Conservation (phyloP, 345 rosid genomes). For the Hibiscus trionum region DNA sequence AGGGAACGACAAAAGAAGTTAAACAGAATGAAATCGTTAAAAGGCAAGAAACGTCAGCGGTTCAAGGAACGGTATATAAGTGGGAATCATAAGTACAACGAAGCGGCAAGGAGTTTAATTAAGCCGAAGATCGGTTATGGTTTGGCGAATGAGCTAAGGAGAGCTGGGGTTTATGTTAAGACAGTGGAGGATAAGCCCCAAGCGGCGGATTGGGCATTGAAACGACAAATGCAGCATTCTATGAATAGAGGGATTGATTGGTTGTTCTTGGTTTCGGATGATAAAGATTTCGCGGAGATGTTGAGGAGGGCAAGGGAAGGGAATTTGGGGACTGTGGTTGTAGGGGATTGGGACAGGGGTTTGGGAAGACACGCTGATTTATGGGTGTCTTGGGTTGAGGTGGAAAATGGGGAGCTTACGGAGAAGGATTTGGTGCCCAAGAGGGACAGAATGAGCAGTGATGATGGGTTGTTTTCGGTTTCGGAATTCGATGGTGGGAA, state of each 20-base stretch:
- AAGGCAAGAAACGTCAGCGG: slow-evolving; percentile 74
- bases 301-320: slow-evolving; percentile 72
- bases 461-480: slow-evolving; percentile 40
- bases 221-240: slow-evolving; percentile 83
- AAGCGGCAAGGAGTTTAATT: slow-evolving; percentile 57
- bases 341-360: slow-evolving; percentile 62
- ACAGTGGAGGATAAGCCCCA: slow-evolving; percentile 92
- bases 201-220: slow-evolving; percentile 96
- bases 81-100: slow-evolving; percentile 72
- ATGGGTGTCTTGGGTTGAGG: slow-evolving; percentile 87
- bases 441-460: slow-evolving; percentile 22
- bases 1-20: slow-evolving; percentile 81
- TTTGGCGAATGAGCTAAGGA: slow-evolving; percentile 55
- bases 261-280: slow-evolving; percentile 80
- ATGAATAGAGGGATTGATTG: slow-evolving; percentile 83
- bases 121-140: slow-evolving; percentile 72
- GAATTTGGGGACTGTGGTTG: slow-evolving; percentile 71
- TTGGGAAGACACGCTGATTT: slow-evolving; percentile 73
- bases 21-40: slow-evolving; percentile 66
- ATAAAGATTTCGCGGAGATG: slow-evolving; percentile 69
- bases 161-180: slow-evolving; percentile 79
- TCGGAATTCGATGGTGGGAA: slow-evolving; percentile 30
- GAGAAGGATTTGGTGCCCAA: slow-evolving; percentile 67
- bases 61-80: slow-evolving; percentile 58
- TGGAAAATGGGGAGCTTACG: slow-evolving; percentile 64